phyloP scores from a whole-genome alignment of 2,329 filamentous ascomycete genomes.

The Colletotrichum endophyticum region DNA sequence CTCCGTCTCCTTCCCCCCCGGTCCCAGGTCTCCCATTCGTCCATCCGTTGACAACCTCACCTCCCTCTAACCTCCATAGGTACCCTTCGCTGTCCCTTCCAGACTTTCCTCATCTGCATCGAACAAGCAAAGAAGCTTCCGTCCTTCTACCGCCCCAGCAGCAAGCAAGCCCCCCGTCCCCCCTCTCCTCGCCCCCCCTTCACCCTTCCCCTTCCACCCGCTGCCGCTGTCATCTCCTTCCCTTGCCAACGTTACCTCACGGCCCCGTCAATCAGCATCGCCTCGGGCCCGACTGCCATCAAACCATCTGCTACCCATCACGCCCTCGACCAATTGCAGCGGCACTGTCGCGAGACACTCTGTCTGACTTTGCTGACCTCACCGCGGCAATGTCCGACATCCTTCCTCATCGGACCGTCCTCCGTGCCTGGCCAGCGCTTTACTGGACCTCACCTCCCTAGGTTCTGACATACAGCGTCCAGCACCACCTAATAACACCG shows the following conservation, averaged over 20 bases:
- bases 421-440: not conserved
- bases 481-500: not conserved
- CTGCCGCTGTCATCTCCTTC: not conserved
- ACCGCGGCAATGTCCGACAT: slow-evolving; percentile 4
- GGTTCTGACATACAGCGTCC: not conserved
- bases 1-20: not conserved
- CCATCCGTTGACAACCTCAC: not conserved
- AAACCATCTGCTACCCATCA: not conserved
- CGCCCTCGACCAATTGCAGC: not conserved
- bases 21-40: not conserved
- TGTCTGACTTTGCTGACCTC: not conserved
- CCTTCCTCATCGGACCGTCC: not conserved
- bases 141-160: not conserved
- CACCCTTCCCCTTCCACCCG: not conserved
- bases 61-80: not conserved
- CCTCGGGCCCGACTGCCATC: not conserved
- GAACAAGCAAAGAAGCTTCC: slow-evolving; percentile 1
- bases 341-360: not conserved
- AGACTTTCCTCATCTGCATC: not conserved
- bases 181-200: not conserved
- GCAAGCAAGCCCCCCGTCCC: not conserved
- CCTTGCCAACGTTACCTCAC: not conserved
- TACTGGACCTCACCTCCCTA: not conserved
- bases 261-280: not conserved
- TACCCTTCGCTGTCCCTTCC: not conserved